Conservation (phyloP, 1,139 yeast genomes). For the Taphrina flavorubra region DNA sequence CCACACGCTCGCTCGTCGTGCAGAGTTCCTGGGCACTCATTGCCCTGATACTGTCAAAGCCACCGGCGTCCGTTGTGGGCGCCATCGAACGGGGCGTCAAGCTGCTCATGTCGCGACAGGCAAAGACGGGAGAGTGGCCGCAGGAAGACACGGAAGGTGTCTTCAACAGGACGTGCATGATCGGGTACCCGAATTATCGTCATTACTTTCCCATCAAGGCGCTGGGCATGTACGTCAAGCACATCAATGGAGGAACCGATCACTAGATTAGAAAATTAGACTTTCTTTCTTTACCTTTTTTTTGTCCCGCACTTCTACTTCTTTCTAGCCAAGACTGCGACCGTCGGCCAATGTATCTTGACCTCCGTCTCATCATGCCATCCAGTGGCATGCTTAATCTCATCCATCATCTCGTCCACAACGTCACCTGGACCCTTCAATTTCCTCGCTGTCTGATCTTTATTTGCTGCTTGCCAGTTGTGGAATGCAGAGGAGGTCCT, state of each 20-base stretch:
- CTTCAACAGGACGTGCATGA: slow-evolving; percentile 84
- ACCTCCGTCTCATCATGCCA: slow-evolving; percentile 58
- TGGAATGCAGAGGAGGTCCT: slow-evolving; percentile 75
- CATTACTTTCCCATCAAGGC: slow-evolving; percentile 93
- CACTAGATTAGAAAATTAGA: not conserved
- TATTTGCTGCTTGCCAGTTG: slow-evolving; percentile 61
- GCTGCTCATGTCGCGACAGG: slow-evolving; percentile 71
- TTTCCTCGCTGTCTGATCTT: slow-evolving; percentile 46
- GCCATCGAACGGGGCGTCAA: slow-evolving; percentile 65
- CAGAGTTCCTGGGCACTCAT: slow-evolving; percentile 95
- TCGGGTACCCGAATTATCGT: slow-evolving; percentile 93
- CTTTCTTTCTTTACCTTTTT: too few species aligned
- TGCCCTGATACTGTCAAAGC: slow-evolving; percentile 77
- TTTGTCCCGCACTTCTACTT: not conserved
- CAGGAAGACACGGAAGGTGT: slow-evolving; percentile 93
- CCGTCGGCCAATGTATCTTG: slow-evolving; percentile 65
- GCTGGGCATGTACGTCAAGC: slow-evolving; percentile 65
- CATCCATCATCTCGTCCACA: slow-evolving; percentile 55
- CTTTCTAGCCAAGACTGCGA: slow-evolving; percentile 52
- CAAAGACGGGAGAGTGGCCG: slow-evolving; percentile 79
- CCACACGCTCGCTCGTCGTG: slow-evolving; percentile 71
- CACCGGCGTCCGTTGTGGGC: slow-evolving; percentile 62
- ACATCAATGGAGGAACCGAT: slow-evolving; percentile 12
- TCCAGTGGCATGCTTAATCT: slow-evolving; percentile 54
- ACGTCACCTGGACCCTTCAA: slow-evolving; percentile 49